Conservation (phyloP, 805 yeast genomes). For the Scheffersomyces stipitis region DNA sequence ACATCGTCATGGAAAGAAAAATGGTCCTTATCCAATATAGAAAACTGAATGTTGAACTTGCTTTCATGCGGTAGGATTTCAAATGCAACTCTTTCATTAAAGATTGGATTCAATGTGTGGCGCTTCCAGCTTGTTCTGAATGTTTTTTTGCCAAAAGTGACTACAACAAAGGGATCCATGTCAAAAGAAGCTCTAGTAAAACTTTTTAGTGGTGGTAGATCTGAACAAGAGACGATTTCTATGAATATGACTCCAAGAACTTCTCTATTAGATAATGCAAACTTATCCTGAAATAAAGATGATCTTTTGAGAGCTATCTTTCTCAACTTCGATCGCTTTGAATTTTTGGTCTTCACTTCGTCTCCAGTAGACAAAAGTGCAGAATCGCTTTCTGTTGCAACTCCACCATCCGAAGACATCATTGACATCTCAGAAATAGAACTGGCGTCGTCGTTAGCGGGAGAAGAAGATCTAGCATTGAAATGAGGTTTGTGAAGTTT, state of each 20-base stretch:
- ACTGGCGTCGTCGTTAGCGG: slow-evolving; percentile 13
- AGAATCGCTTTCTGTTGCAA: not conserved
- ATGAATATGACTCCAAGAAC: slow-evolving; percentile 72
- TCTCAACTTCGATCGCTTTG: slow-evolving; percentile 13
- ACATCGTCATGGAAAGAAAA: slow-evolving; percentile 82
- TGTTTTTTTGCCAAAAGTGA: slow-evolving; percentile 84
- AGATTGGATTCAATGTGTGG: slow-evolving; percentile 80
- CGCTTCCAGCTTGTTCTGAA: slow-evolving; percentile 82
- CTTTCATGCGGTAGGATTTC: slow-evolving; percentile 69
- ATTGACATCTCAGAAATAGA: slow-evolving; percentile 21
- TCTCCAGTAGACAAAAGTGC: not conserved
- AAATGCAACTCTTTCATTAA: slow-evolving; percentile 76
- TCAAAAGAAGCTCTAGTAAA: slow-evolving; percentile 77
- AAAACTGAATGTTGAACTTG: slow-evolving; percentile 64
- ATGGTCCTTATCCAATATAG: slow-evolving; percentile 81
- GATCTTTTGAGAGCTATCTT: slow-evolving; percentile 6
- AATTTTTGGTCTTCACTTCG: not conserved
- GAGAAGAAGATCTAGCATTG: not conserved
- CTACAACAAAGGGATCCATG: slow-evolving; percentile 95
- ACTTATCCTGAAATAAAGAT: slow-evolving; percentile 18
- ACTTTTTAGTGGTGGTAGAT: slow-evolving; percentile 75
- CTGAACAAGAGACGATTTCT: slow-evolving; percentile 71
- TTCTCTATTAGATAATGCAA: slow-evolving; percentile 38
- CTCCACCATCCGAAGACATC: slow-evolving; percentile 8
- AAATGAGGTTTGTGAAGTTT: not conserved